Base-by-base conservation (phyloP, 2,329 filamentous ascomycete species). In the Penicillium sp. region DNA sequence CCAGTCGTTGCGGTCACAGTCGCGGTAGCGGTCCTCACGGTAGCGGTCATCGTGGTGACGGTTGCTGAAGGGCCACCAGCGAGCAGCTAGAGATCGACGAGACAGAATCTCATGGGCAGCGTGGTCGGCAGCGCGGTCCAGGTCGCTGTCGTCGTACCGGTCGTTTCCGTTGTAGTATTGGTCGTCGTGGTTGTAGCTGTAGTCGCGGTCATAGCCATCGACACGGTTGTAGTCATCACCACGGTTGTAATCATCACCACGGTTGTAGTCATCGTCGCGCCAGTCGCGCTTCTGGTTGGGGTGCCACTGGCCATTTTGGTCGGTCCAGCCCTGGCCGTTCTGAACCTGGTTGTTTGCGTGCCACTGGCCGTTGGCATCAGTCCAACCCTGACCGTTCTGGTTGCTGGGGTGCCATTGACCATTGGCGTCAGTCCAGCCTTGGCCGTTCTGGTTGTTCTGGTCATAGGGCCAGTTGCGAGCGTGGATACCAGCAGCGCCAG, bases 211-310 rank as follows among this genome's bases (percentile, higher is more conserved):
- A 11, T 27, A 11, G 25, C n/a, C 33, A 16, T n/a, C n/a, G n/a
- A n/a, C n/a, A n/a, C n/a, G n/a, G n/a, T n/a, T n/a, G 6, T 35
- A 36, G 32, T 44, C 40, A 17, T 47, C 37, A 10, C 36, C 30
- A 28, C 47, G 35, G 13, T 36, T 4, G 25, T 27, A 11, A 11
- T 27, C 33, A 16, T 37, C 36, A 8, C 29, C 31, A 28, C 35
- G 12, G 38, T 31, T 9, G 34, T 33, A 23, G 16, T 23, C 34
- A 13, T 27, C 25, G 25, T 27, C 25, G 25, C 25, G 25, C 10
- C 12, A 13, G 25, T 27, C 10, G 11, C 12, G 10, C 9, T 27
- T 13, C 25, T 27, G 9, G 25, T 27, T 13, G 25, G 9, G 6
- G 11, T 27, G 10, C 10, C 12, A 11, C 9, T 27, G 10, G 25